These are phyloP conservation scores for Orbilia quercus DNA, from an alignment of 2,329 filamentous ascomycete genomes.

Conservation along the genomic window DNA sequence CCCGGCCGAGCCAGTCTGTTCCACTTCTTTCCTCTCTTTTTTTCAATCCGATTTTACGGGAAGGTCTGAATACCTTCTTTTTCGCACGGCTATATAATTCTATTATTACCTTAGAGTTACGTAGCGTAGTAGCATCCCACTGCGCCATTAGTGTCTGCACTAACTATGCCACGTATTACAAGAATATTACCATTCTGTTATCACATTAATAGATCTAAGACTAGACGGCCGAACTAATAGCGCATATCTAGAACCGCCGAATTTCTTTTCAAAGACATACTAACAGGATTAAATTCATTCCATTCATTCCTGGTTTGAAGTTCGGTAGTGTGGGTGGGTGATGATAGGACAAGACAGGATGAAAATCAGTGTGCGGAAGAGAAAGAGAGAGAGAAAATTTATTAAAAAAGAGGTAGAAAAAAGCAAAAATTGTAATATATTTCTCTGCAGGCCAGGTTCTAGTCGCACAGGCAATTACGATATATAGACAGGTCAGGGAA, in stretches of 20 bases:
- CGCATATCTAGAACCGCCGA: neutral
- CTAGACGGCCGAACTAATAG: neutral
- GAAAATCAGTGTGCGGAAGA: conserved; percentile 26
- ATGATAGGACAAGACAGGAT: conserved; percentile 46
- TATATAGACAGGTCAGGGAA: conserved; percentile 40
- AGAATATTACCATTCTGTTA: neutral
- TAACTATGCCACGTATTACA: conserved; percentile 7
- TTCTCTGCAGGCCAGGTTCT: conserved; percentile 21
- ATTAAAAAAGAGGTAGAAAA: conserved; percentile 5
- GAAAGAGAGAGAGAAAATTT: conserved; percentile 11
- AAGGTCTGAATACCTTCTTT: neutral
- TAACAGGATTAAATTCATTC: conserved; percentile 27
- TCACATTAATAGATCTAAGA: neutral
- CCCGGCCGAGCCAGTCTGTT: conserved; percentile 34
- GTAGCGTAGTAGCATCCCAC: neutral
- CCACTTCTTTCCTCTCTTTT: conserved; percentile 16
- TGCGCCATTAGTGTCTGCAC: neutral
- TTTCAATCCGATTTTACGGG: conserved; percentile 18
- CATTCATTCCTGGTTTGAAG: conserved; percentile 38
- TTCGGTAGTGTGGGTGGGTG: conserved; percentile 44
- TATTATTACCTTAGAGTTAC: conserved; percentile 23
- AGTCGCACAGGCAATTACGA: conserved; percentile 43
- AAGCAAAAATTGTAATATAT: conserved; percentile 42
- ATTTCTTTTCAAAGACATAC: conserved; percentile 6
- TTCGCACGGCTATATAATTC: conserved; percentile 17